Conservation (phyloP, 2,329 filamentous ascomycete genomes). For the Cryphonectria radicalis region DNA sequence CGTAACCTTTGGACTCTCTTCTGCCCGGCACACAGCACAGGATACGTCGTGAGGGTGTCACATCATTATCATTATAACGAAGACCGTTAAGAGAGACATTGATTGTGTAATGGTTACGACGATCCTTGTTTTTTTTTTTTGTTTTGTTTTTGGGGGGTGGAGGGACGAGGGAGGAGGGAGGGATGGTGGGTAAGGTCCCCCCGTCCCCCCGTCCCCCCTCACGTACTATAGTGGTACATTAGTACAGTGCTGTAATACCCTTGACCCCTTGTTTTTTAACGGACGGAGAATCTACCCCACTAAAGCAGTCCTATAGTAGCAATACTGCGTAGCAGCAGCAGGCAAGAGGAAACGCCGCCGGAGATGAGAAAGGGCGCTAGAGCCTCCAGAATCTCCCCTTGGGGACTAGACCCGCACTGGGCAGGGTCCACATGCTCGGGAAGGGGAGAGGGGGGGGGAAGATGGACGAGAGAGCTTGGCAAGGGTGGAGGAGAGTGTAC, state of each 20-base stretch:
- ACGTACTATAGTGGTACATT: too few relatives aligned
- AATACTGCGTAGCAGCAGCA: not conserved
- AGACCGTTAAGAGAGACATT: too few relatives aligned
- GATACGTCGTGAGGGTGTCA: not conserved
- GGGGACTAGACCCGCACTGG: not conserved
- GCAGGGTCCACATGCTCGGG: slow-evolving; percentile 1
- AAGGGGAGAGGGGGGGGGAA: not conserved
- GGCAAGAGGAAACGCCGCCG: slow-evolving; percentile 6
- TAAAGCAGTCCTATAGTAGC: not conserved
- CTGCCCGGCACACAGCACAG: not conserved
- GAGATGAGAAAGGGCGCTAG: slow-evolving; percentile 15
- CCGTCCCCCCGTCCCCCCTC: too few relatives aligned
- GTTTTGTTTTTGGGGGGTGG: too few relatives aligned
- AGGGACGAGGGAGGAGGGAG: too few relatives aligned
- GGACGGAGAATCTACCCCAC: slow-evolving; percentile 4
- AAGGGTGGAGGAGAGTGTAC: not conserved
- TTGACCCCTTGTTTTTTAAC: not conserved
- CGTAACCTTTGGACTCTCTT: not conserved
- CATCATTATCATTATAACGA: not conserved
- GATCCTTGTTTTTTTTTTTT: too few relatives aligned
- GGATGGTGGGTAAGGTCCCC: not conserved
- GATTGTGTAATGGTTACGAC: too few relatives aligned
- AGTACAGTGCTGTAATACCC: too few relatives aligned
- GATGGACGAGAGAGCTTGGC: not conserved
- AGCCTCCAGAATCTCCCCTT: slow-evolving; percentile 3